Percentiles rank a stretch among this genome's conserved stretches.
These are phyloP conservation scores for Amphicarpaea edgeworthii DNA, from an alignment of 306 rosid species.

Conservation along the genomic window DNA sequence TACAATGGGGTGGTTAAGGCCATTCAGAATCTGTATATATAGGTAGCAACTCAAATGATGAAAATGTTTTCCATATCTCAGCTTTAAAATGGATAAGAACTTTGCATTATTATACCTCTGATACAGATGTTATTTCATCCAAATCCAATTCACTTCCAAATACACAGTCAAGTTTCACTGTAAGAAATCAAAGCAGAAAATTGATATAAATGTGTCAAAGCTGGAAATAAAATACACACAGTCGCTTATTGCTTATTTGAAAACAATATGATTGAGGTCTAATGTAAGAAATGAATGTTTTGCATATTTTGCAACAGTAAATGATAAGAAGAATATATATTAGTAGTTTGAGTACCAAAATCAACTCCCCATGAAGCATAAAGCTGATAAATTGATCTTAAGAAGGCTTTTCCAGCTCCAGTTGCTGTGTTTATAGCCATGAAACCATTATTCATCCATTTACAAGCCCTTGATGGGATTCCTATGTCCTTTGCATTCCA, in stretches of 20 bases:
- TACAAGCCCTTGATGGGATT: constrained; percentile 59
- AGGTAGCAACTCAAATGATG: background rate
- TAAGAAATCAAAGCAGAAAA: constrained; percentile 33
- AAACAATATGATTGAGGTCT: constrained; percentile 5
- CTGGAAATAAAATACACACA: constrained; percentile 10
- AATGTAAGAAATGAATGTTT: background rate
- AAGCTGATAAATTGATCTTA: constrained; percentile 70
- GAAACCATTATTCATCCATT: constrained; percentile 81
- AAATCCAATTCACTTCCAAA: constrained; percentile 75
- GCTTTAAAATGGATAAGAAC: constrained; percentile 4
- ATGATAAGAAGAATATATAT: background rate
- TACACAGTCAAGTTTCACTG: constrained; percentile 84
- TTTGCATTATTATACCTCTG: constrained; percentile 52
- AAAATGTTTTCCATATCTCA: background rate
- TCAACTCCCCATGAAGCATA: constrained; percentile 88
- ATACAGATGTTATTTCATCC: constrained; percentile 63
- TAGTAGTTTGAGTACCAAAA: constrained; percentile 61
- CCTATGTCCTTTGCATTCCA: constrained; percentile 79
- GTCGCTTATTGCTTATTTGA: background rate
- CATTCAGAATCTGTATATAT: constrained; percentile 62
- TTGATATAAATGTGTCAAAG: constrained; percentile 28
- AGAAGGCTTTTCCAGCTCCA: constrained; percentile 81
- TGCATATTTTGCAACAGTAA: background rate
- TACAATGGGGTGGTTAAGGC: constrained; percentile 50
- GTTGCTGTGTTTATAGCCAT: constrained; percentile 64